Evolutionary conservation across 345 rosid species (phyloP), one percentile per base, ranked within the genome.

Genomic region (Pistacia vera): DNA sequence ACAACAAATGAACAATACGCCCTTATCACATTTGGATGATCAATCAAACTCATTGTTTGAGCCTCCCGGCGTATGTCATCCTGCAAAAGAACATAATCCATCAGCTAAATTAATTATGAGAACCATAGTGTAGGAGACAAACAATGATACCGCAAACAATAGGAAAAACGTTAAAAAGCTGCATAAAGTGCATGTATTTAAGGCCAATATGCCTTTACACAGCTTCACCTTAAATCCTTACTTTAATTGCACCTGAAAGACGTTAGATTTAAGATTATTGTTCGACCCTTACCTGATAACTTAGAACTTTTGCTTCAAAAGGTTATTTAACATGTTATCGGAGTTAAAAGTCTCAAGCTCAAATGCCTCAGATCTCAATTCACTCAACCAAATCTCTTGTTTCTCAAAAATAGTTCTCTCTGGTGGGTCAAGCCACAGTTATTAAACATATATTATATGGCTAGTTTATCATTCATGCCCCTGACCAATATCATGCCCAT

Each of bases 21-120:
- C 80, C 81, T 90, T 64, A 94, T 91, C 65, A 90, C 94, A 78
- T 97, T 97, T 65, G 96, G 97, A 86, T 97, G 99, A 80, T 97
- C 97, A 78, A 97, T 94, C 88, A 97, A 85, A 81, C 91, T 90
- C 99, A 97, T 94, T 18, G 96, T 97, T 83, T 94, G 99, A 71
- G 98, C 93, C 81, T 97, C 98, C 79, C 96, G 85, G 49, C 97
- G 93, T 57, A 97, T 84, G 70, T 94, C 97, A 86, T 97, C 99
- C 99, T 97, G 85, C 52, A 81, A 75, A 72, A 72, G 30, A 76
- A 36, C 41, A 76, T 17, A 18, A 46, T 14, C n/a, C 61, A 59
- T 68, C 36, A 78, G 63, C 63, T 35, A 14, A 38, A 61, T 59
- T 36, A 73, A 61, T 70, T 74, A 13, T 56, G 38, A 56, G 36